Percentiles rank a stretch among this genome's conserved stretches.
These are phyloP conservation scores for Trypanosoma rangeli DNA, from an alignment of 208 protist genomes.

Conservation along the genomic window DNA sequence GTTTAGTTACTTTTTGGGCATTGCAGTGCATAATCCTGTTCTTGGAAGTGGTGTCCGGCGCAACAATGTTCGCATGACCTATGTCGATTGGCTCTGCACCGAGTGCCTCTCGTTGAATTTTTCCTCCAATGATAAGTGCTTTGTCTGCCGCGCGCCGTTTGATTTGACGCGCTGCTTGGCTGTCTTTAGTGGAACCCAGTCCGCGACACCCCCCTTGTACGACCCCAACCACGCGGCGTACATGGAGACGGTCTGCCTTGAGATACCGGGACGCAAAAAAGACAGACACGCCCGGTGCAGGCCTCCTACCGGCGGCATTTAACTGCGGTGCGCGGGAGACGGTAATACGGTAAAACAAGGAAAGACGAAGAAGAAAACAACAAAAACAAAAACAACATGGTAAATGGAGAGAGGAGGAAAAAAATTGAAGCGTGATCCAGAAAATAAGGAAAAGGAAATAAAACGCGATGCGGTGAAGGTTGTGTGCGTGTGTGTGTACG, in stretches of 20 bases:
- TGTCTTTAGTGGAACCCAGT: constrained; percentile 51
- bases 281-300: neutral
- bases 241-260: constrained; percentile 30
- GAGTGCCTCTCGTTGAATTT: constrained; percentile 76
- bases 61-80: constrained; percentile 59
- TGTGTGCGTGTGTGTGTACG: neutral
- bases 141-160: constrained; percentile 65
- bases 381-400: neutral
- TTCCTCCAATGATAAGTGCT: constrained; percentile 61
- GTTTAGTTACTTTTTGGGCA: constrained; percentile 41
- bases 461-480: too few relatives aligned
- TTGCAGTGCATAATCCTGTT: constrained; percentile 38
- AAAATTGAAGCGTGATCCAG: neutral
- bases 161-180: constrained; percentile 43
- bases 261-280: neutral
- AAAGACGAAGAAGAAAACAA: neutral
- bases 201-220: constrained; percentile 45
- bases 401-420: neutral
- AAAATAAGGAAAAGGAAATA: too few relatives aligned
- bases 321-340: neutral
- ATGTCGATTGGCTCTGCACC: constrained; percentile 76
- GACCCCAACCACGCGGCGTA: constrained; percentile 69
- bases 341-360: neutral
- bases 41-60: constrained; percentile 47
- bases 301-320: neutral